These are phyloP conservation scores for Tylopilus vinaceipallidus DNA, from an alignment of 768 basidiomycete genomes.

Conservation along the genomic window DNA sequence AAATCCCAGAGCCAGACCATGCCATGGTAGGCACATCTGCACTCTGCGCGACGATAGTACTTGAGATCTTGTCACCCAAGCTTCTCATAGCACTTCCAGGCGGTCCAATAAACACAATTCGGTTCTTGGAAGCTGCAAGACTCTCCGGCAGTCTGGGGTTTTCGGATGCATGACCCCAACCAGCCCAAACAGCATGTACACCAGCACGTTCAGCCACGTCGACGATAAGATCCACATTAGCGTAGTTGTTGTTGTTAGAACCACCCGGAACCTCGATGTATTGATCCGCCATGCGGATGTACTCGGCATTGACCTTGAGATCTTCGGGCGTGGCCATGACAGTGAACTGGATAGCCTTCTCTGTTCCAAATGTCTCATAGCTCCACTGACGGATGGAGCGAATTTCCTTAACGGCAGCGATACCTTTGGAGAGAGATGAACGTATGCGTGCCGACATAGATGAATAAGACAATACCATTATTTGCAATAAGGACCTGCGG, in stretches of 20 bases:
- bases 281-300: conserved; percentile 99
- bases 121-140: conserved; percentile 86
- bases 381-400: conserved; percentile 99
- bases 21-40: conserved; percentile 98
- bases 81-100: conserved; percentile 99
- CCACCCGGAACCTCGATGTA: conserved; percentile 99
- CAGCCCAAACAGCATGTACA: conserved; percentile 99
- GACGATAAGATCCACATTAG: conserved; percentile 98
- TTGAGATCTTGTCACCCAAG: conserved; percentile 98
- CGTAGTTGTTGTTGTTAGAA: conserved; percentile 99
- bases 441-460: conserved; percentile 18
- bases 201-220: conserved; percentile 97
- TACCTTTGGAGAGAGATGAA: conserved; percentile 54
- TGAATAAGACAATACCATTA: conserved; percentile 60
- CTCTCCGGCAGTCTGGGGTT: conserved; percentile 96
- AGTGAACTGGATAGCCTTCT: conserved; percentile 95
- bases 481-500: conserved; percentile 94
- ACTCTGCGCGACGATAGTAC: conserved; percentile 97
- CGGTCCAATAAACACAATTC: conserved; percentile 98
- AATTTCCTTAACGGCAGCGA: conserved; percentile 99
- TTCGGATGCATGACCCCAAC: conserved; percentile 99
- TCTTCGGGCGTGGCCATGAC: conserved; percentile 99
- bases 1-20: conserved; percentile 96
- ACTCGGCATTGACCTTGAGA: conserved; percentile 97
- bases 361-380: conserved; percentile 97